Evolutionary conservation across 495 filamentous ascomycete genomes (phyloP).

Genomic region (Xeromyces bisporus): DNA sequence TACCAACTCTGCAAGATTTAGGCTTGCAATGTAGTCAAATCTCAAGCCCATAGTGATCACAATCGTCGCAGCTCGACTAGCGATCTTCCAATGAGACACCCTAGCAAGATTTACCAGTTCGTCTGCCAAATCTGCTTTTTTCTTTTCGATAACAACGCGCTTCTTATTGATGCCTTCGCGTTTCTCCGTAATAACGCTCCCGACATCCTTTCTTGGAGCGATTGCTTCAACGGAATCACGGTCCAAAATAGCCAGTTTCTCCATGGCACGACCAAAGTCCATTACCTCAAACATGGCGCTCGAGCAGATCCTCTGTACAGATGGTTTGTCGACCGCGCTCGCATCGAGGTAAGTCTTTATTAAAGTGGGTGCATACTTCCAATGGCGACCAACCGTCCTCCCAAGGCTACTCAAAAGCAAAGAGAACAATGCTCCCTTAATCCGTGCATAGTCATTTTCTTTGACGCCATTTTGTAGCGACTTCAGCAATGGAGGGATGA

Average conservation of each 20-base stretch:
- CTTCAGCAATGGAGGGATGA: constrained; percentile 72
- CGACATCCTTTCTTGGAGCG: constrained; percentile 50
- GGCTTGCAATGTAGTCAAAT: constrained; percentile 70
- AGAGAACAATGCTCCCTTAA: constrained; percentile 88
- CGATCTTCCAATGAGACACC: constrained; percentile 89
- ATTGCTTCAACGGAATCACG: constrained; percentile 54
- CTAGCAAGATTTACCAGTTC: constrained; percentile 65
- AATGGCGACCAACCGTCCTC: constrained; percentile 76
- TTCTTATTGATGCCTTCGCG: constrained; percentile 54
- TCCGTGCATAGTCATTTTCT: constrained; percentile 64
- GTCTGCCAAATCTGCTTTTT: constrained; percentile 62
- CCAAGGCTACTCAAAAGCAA: constrained; percentile 74
- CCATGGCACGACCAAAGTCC: constrained; percentile 75
- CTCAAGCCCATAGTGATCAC: constrained; percentile 75
- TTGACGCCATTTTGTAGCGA: constrained; percentile 69
- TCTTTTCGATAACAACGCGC: constrained; percentile 56
- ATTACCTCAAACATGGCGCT: constrained; percentile 69
- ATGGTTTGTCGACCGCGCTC: constrained; percentile 77
- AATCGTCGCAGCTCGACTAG: constrained; percentile 71
- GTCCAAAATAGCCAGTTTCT: constrained; percentile 76
- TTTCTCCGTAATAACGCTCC: constrained; percentile 44
- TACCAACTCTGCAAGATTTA: constrained; percentile 70
- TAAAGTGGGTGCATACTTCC: constrained; percentile 76
- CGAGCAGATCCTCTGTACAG: constrained; percentile 77
- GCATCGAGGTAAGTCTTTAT: constrained; percentile 81